Conservation (phyloP, 805 yeast genomes). For the Helenozyma baotianmanensis region DNA sequence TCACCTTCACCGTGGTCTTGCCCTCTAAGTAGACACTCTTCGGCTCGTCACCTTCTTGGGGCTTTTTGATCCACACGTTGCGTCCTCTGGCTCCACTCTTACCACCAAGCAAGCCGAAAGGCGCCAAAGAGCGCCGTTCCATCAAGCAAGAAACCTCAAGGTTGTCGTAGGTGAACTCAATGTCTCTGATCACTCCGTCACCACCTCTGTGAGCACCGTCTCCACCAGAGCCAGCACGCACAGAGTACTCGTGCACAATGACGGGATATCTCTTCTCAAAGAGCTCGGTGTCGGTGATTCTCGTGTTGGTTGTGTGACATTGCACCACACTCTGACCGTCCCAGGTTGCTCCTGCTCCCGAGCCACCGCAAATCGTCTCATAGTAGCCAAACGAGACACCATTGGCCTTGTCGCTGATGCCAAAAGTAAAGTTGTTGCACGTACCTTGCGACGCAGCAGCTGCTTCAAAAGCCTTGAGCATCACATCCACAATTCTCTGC, state of each 20-base stretch:
- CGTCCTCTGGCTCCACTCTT: constrained; percentile 66
- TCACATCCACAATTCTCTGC: constrained; percentile 86
- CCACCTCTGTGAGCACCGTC: constrained; percentile 14
- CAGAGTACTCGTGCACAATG: constrained; percentile 14
- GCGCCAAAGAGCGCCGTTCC: constrained; percentile 84
- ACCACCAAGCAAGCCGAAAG: constrained; percentile 87
- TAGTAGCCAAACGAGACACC: constrained; percentile 27
- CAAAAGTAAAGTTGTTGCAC: constrained; percentile 91
- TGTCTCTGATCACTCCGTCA: constrained; percentile 15
- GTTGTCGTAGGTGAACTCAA: constrained; percentile 18
- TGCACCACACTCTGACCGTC: constrained; percentile 16
- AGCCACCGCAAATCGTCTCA: constrained; percentile 18
- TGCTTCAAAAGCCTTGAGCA: constrained; percentile 78
- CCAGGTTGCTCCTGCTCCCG: constrained; percentile 19
- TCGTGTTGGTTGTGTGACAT: constrained; percentile 16
- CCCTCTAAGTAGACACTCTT: constrained; percentile 18
- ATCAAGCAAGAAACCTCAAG: constrained; percentile 45
- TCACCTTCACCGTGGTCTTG: constrained; percentile 19
- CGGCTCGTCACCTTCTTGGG: constrained; percentile 13
- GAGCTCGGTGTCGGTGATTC: constrained; percentile 18
- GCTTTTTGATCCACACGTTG: constrained; percentile 30
- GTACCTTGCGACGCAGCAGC: constrained; percentile 97
- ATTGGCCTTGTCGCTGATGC: constrained; percentile 54
- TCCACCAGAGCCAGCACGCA: constrained; percentile 14
- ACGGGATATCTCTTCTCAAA: constrained; percentile 19